Percentiles rank a stretch among this genome's conserved stretches.
phyloP scores from a whole-genome alignment of 208 protist species.

The Endotrypanum monterogeii region DNA sequence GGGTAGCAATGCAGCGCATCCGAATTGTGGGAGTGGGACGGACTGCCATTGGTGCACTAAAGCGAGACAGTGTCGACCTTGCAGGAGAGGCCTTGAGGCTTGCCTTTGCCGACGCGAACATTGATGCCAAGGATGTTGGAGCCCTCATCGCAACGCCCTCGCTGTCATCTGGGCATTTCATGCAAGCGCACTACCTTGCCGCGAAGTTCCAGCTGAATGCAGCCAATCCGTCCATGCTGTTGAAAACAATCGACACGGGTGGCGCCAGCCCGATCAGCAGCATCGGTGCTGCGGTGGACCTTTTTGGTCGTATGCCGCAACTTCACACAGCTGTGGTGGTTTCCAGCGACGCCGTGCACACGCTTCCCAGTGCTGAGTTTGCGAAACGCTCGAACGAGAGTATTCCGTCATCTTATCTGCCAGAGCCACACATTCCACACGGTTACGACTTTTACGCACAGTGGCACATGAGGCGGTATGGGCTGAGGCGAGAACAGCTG shows the following conservation, averaged over 20 bases:
- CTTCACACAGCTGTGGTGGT: slow-evolving; percentile 57
- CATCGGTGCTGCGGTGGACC: slow-evolving; percentile 43
- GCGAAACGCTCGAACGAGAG: slow-evolving; percentile 40
- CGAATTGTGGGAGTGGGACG: slow-evolving; percentile 56
- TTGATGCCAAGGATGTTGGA: slow-evolving; percentile 53
- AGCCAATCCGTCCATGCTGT: slow-evolving; percentile 41
- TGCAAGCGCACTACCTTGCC: slow-evolving; percentile 74
- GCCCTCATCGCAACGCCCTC: slow-evolving; percentile 82
- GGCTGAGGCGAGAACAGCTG: slow-evolving; percentile 68
- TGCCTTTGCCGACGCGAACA: slow-evolving; percentile 52
- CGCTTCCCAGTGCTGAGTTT: slow-evolving; percentile 43
- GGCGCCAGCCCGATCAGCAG: slow-evolving; percentile 70
- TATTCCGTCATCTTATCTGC: slow-evolving; percentile 40
- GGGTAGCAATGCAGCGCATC: slow-evolving; percentile 26
- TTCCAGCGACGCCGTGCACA: slow-evolving; percentile 62
- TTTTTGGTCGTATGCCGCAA: slow-evolving; percentile 41
- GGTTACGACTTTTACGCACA: slow-evolving; percentile 76
- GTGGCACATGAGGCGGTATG: slow-evolving; percentile 73
- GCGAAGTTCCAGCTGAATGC: slow-evolving; percentile 42
- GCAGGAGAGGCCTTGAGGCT: slow-evolving; percentile 47
- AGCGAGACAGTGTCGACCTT: slow-evolving; percentile 40
- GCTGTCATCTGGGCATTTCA: slow-evolving; percentile 69
- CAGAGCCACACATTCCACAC: slow-evolving; percentile 59
- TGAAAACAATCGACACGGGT: slow-evolving; percentile 72
- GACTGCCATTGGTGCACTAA: slow-evolving; percentile 54